These are phyloP conservation scores for Xylariomycetidae sp. DNA, from an alignment of 2,329 filamentous ascomycete genomes.

Conservation along the genomic window DNA sequence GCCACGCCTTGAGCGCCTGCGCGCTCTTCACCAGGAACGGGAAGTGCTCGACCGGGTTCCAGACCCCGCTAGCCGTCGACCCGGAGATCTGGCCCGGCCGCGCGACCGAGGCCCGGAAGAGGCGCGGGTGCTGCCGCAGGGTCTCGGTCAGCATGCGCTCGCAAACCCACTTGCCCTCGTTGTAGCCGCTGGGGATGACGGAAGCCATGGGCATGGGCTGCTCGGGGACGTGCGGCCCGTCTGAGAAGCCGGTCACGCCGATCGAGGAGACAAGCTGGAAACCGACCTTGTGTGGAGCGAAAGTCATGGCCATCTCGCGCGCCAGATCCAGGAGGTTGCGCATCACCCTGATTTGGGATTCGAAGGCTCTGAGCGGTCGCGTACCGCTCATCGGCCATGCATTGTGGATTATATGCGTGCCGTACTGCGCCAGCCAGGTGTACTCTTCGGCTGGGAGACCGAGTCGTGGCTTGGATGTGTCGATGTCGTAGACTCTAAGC, in stretches of 20 bases:
- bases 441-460: slow-evolving; percentile 37
- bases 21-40: slow-evolving; percentile 37
- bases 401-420: slow-evolving; percentile 48
- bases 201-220: slow-evolving; percentile 31
- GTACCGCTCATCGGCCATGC: slow-evolving; percentile 46
- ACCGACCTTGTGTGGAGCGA: slow-evolving; percentile 14
- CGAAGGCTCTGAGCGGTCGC: slow-evolving; percentile 33
- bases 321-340: slow-evolving; percentile 43
- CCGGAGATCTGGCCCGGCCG: slow-evolving; percentile 42
- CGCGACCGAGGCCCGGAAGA: slow-evolving; percentile 32
- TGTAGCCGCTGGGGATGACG: slow-evolving; percentile 37
- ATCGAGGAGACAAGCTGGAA: slow-evolving; percentile 42
- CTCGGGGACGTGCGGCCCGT: slow-evolving; percentile 36
- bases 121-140: slow-evolving; percentile 24
- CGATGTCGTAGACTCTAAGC: slow-evolving; percentile 26
- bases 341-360: slow-evolving; percentile 40
- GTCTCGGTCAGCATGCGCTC: slow-evolving; percentile 39
- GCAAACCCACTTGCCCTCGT: slow-evolving; percentile 41
- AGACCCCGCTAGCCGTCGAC: slow-evolving; percentile 34
- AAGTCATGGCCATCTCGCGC: slow-evolving; percentile 20
- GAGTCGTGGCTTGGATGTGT: too few relatives aligned
- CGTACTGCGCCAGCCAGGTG: slow-evolving; percentile 26
- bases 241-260: slow-evolving; percentile 23
- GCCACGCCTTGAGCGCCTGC: slow-evolving; percentile 25
- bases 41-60: slow-evolving; percentile 43